Percentiles rank a stretch among this genome's conserved stretches.
Conservation (phyloP, 108 stramenopile genomes). For the Schizochytrium sp. region DNA sequence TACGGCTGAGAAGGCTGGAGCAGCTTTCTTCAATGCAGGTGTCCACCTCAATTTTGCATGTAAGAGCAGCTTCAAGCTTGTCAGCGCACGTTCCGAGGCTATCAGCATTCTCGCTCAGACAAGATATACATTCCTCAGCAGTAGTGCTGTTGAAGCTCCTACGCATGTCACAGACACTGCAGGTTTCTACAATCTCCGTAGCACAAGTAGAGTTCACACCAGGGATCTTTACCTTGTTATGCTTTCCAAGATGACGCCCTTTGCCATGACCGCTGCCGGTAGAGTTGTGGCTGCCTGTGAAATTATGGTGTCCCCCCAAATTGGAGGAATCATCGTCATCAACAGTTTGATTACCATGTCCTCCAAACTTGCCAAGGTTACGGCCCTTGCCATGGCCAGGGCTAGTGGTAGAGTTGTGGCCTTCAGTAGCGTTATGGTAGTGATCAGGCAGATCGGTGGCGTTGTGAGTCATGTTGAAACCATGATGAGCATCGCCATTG, state of each 20-base stretch:
- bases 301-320: neutral
- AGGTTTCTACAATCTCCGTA: neutral
- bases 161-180: neutral
- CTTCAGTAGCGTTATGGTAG: too few relatives aligned
- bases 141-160: neutral
- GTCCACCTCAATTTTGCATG: slow-evolving; percentile 3
- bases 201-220: slow-evolving; percentile 4
- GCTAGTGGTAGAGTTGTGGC: too few relatives aligned
- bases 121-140: neutral
- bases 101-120: neutral
- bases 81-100: neutral
- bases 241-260: neutral
- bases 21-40: neutral
- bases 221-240: neutral
- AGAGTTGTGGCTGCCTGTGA: slow-evolving; percentile 1
- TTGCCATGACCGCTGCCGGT: neutral
- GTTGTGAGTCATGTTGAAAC: too few relatives aligned
- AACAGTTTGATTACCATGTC: too few relatives aligned
- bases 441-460: too few relatives aligned
- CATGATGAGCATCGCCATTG: neutral
- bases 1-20: neutral
- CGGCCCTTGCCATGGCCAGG: too few relatives aligned
- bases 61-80: neutral
- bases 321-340: too few relatives aligned
- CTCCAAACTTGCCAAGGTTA: too few relatives aligned